Percentiles rank a stretch among this genome's conserved stretches.
phyloP scores from a whole-genome alignment of 441 rosid genomes.

The Gossypium trilobum region DNA sequence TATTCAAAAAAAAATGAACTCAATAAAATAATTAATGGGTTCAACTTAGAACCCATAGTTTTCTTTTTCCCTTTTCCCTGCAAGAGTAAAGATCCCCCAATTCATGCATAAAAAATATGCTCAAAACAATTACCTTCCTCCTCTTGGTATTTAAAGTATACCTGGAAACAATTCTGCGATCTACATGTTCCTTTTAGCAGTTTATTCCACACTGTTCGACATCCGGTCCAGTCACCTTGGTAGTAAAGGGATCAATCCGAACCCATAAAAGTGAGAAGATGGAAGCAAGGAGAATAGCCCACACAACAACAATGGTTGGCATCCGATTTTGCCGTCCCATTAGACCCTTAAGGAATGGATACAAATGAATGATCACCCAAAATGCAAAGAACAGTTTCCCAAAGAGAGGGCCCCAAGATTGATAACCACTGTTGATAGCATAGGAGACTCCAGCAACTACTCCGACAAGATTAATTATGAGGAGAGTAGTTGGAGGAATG shows the following conservation, averaged over 20 bases:
- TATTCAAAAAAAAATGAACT: neutral
- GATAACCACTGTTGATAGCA: constrained; percentile 83
- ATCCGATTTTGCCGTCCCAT: constrained; percentile 90
- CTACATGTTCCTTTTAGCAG: constrained; percentile 31
- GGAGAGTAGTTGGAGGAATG: constrained; percentile 89
- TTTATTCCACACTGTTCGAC: constrained; percentile 71
- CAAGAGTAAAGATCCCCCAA: too few species aligned
- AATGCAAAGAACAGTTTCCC: constrained; percentile 92
- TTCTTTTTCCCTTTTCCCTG: neutral
- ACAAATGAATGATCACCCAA: constrained; percentile 94
- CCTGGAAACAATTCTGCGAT: neutral
- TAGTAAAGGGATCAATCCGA: constrained; percentile 81
- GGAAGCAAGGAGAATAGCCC: constrained; percentile 86
- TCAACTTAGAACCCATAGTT: neutral
- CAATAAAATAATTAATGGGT: constrained; percentile 9
- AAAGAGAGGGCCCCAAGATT: constrained; percentile 88
- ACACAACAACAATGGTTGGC: constrained; percentile 82
- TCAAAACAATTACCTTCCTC: neutral
- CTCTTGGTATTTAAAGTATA: too few species aligned
- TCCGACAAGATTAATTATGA: constrained; percentile 77
- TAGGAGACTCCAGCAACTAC: constrained; percentile 92
- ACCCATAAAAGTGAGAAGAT: constrained; percentile 86
- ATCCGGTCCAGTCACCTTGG: constrained; percentile 71
- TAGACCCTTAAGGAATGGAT: constrained; percentile 92
- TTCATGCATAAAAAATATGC: neutral